phyloP scores from a whole-genome alignment of 139 green algal genomes.

The Chlorella sp. region DNA sequence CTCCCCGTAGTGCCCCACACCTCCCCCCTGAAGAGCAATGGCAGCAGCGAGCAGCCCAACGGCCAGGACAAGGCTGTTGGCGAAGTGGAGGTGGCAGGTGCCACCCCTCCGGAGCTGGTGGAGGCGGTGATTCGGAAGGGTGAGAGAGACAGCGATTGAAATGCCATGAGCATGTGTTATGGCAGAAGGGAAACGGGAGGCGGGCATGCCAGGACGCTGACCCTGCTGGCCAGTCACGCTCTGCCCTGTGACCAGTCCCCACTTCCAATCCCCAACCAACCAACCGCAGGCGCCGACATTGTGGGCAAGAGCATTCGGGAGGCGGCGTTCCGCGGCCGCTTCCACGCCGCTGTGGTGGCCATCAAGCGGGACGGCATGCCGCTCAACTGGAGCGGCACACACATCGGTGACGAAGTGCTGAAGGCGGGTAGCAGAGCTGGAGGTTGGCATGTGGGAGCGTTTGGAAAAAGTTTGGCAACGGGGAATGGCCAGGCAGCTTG shows the following conservation, averaged over 20 bases:
- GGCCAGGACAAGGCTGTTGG: not conserved
- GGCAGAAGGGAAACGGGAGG: too few relatives aligned
- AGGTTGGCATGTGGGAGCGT: not conserved
- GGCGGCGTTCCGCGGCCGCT: conserved; percentile 64
- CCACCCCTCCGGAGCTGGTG: conserved; percentile 30
- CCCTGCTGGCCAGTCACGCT: not conserved
- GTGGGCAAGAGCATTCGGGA: conserved; percentile 53
- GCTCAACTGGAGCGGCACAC: conserved; percentile 31
- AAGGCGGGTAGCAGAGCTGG: not conserved
- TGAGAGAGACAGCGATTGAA: not conserved
- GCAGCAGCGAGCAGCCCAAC: not conserved
- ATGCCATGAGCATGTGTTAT: too few relatives aligned
- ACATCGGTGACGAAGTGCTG: conserved; percentile 76
- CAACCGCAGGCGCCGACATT: conserved; percentile 24
- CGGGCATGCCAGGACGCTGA: not conserved
- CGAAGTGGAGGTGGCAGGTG: not conserved
- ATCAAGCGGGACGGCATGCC: conserved; percentile 63
- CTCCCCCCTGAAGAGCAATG: not conserved
- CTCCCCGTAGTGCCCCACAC: not conserved
- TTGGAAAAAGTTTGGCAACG: too few relatives aligned
- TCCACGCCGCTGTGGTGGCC: conserved; percentile 73
- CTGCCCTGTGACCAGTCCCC: not conserved
- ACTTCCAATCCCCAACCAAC: not conserved
- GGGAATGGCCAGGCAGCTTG: too few relatives aligned
- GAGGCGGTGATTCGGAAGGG: conserved; percentile 39